A percentile compares a stretch with the other conserved stretches of the same genome.
Conservation (phyloP, 2,329 filamentous ascomycete genomes). For the Chrysoporthe cubensis region DNA sequence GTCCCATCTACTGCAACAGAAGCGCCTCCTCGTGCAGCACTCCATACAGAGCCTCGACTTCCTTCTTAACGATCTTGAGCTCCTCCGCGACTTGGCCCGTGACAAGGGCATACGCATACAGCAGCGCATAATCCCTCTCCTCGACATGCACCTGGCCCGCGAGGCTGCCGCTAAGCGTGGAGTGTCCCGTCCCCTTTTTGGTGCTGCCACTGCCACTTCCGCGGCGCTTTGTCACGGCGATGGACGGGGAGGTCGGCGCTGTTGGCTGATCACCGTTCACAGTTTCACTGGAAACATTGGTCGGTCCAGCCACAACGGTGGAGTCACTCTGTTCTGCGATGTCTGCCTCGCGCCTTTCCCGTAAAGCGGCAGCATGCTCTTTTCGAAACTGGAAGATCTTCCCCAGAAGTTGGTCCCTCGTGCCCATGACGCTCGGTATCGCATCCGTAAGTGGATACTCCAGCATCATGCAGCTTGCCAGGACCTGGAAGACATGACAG, state of each 20-base stretch:
- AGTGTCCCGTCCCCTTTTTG: conserved; percentile 31
- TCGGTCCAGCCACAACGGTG: conserved; percentile 7
- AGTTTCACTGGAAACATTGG: conserved; percentile 6
- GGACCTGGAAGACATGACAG: conserved; percentile 83
- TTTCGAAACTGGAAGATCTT: conserved; percentile 88
- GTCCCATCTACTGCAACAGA: conserved; percentile 52
- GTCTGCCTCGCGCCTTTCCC: conserved; percentile 43
- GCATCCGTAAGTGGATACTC: conserved; percentile 92
- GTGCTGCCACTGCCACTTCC: conserved; percentile 21
- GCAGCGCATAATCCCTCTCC: conserved; percentile 83
- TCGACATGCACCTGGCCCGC: conserved; percentile 51
- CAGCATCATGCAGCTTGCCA: conserved; percentile 91
- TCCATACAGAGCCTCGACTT: conserved; percentile 67
- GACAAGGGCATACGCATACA: conserved; percentile 86
- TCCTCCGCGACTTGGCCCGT: conserved; percentile 70
- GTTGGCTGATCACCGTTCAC: conserved; percentile 1
- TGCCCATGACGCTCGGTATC: conserved; percentile 79
- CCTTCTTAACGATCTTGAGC: conserved; percentile 61
- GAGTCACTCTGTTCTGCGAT: conserved; percentile 30
- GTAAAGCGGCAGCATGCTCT: conserved; percentile 54
- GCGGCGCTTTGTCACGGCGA: not conserved
- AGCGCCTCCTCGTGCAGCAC: conserved; percentile 64
- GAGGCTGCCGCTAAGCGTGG: conserved; percentile 33
- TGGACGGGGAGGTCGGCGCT: not conserved
- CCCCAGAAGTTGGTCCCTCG: conserved; percentile 80